Evolutionary conservation across 106 monocot species (phyloP).

Genomic region (Xerophyta viscosa): DNA sequence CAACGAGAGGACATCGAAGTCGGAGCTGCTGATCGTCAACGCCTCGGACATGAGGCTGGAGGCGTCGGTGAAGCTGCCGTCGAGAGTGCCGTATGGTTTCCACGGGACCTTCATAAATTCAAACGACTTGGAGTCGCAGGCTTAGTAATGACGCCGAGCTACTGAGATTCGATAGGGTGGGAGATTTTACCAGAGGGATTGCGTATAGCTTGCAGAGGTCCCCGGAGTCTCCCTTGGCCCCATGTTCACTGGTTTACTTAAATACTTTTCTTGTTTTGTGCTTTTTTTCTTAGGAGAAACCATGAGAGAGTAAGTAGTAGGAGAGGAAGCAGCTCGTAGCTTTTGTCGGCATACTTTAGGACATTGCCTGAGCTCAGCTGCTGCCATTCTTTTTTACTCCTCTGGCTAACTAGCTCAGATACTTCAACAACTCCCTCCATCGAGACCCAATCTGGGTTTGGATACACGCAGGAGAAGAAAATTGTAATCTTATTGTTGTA

Average conservation of each 20-base stretch:
- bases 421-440: too few relatives aligned
- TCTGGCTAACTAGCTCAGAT: too few relatives aligned
- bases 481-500: too few relatives aligned
- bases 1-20: conserved; percentile 34
- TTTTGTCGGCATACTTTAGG: not conserved
- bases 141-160: too few relatives aligned
- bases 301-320: not conserved
- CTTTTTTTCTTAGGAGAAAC: not conserved
- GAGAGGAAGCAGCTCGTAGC: conserved; percentile 13
- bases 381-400: conserved; percentile 5
- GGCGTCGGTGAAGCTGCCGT: conserved; percentile 57
- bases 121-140: conserved; percentile 38
- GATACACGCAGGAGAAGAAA: too few relatives aligned
- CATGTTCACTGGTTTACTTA: too few relatives aligned
- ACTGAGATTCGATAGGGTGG: not conserved
- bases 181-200: conserved; percentile 5
- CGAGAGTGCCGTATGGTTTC: conserved; percentile 64
- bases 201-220: conserved; percentile 5
- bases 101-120: conserved; percentile 59
- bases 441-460: too few relatives aligned
- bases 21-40: conserved; percentile 56
- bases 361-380: conserved; percentile 14
- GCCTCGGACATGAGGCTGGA: conserved; percentile 40
- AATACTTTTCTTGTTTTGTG: too few relatives aligned
- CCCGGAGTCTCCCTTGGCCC: conserved; percentile 13